phyloP scores from a whole-genome alignment of 768 basidiomycete genomes.

The Sporobolomyces pararoseus region DNA sequence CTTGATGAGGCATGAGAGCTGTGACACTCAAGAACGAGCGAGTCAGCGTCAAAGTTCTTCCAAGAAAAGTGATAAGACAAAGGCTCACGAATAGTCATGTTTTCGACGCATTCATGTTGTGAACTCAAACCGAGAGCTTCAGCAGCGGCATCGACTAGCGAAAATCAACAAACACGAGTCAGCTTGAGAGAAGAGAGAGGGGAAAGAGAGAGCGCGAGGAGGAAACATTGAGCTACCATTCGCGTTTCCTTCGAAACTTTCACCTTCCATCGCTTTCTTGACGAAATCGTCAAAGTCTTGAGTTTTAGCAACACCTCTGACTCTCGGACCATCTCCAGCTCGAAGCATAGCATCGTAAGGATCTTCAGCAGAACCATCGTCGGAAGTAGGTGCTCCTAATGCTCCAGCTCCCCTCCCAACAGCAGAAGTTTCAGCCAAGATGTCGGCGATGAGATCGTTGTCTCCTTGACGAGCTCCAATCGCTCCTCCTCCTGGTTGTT shows the following conservation, averaged over 20 bases:
- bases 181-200: slow-evolving; percentile 35
- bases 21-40: neutral
- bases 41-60: neutral
- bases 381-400: too few species aligned
- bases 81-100: slow-evolving; percentile 59
- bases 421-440: too few species aligned
- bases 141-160: slow-evolving; percentile 59
- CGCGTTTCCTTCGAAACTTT: slow-evolving; percentile 25
- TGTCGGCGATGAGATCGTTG: too few species aligned
- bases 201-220: too few species aligned
- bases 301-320: neutral
- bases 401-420: too few species aligned
- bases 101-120: slow-evolving; percentile 57
- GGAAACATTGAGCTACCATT: too few species aligned
- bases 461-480: too few species aligned
- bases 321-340: neutral
- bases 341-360: neutral
- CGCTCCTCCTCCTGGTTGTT: neutral
- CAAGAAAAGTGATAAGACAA: neutral
- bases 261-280: slow-evolving; percentile 18
- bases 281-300: slow-evolving; percentile 21
- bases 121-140: slow-evolving; percentile 56
- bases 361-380: too few species aligned
- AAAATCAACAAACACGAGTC: too few species aligned
- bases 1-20: slow-evolving; percentile 54